Conservation (phyloP, 805 yeast genomes). For the Grigorovia yakushimaensis region DNA sequence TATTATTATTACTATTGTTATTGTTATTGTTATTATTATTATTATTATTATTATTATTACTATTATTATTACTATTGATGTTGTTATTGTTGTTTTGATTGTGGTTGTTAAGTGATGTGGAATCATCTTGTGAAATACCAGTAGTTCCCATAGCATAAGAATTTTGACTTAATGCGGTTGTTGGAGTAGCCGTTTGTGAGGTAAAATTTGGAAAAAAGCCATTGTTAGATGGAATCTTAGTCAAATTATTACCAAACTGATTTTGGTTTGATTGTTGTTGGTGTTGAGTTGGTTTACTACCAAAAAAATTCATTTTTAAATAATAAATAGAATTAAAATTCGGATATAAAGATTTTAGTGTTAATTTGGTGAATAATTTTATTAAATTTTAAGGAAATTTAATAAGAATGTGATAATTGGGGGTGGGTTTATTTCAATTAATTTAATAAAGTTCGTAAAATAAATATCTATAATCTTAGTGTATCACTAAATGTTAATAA, state of each 20-base stretch:
- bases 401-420: background rate
- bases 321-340: background rate
- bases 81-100: background rate
- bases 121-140: slow-evolving; percentile 30
- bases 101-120: background rate
- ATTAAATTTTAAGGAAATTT: too few species aligned
- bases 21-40: too few species aligned
- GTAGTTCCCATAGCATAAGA: slow-evolving; percentile 66
- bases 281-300: slow-evolving; percentile 10
- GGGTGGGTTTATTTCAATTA: background rate
- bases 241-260: slow-evolving; percentile 1
- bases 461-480: background rate
- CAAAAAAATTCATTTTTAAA: slow-evolving; percentile 24
- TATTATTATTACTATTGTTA: background rate
- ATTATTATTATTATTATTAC: background rate
- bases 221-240: slow-evolving; percentile 2
- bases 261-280: slow-evolving; percentile 7
- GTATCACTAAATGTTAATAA: background rate
- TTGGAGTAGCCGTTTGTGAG: slow-evolving; percentile 46
- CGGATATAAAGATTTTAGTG: background rate
- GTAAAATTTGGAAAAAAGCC: slow-evolving; percentile 29
- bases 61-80: background rate
- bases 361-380: too few species aligned
- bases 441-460: background rate
- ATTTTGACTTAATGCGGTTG: slow-evolving; percentile 56